Evolutionary conservation across 345 rosid genomes (phyloP).

Genomic region (Brassica nigra): DNA sequence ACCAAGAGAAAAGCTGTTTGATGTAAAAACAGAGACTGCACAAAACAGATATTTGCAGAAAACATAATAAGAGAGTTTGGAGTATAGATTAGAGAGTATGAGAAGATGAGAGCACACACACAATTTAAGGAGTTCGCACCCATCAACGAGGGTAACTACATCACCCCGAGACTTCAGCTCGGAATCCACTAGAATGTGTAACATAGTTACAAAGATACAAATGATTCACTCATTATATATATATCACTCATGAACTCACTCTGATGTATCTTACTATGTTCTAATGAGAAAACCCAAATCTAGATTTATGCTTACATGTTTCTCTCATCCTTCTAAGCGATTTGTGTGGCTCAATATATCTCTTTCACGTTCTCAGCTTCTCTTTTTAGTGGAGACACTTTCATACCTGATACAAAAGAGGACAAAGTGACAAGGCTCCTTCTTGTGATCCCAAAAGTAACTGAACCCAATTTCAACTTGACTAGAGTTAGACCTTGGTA

Average conservation of each 20-base stretch:
- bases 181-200: neutral
- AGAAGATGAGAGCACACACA: neutral
- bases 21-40: neutral
- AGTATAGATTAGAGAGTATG: neutral
- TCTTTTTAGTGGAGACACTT: neutral
- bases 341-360: neutral
- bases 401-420: neutral
- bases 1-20: neutral
- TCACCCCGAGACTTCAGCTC: neutral
- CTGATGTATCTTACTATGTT: neutral
- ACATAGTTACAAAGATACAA: neutral
- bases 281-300: neutral
- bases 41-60: neutral
- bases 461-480: neutral
- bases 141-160: neutral
- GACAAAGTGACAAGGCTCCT: neutral
- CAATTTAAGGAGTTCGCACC: neutral
- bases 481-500: neutral
- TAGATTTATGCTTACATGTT: neutral
- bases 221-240: neutral
- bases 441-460: neutral
- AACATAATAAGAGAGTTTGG: neutral
- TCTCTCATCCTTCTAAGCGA: neutral
- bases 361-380: neutral
- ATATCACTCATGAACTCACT: neutral